Conservation (phyloP, 345 rosid species). For the Theobroma cacao region DNA sequence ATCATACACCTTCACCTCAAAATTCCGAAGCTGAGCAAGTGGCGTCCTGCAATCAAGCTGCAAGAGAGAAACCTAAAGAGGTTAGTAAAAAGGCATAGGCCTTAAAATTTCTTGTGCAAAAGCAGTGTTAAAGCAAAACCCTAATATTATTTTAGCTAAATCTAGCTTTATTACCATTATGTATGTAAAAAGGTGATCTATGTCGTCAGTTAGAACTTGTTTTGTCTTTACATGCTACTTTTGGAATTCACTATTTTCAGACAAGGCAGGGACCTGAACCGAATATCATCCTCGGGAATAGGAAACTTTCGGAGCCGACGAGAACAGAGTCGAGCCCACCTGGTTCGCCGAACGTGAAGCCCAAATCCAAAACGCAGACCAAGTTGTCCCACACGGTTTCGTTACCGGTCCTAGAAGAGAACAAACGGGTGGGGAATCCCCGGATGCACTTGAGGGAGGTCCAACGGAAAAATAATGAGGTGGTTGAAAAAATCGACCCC, state of each 20-base stretch:
- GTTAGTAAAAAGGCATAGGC: neutral
- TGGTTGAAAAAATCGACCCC: constrained; percentile 30
- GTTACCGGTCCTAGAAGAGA: neutral
- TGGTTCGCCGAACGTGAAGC: constrained; percentile 28
- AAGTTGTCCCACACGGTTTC: constrained; percentile 13
- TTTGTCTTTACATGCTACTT: neutral
- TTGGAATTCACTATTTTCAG: constrained; percentile 22
- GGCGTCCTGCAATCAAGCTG: neutral
- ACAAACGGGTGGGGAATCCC: neutral
- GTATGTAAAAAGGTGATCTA: constrained; percentile 16
- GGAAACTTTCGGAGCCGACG: constrained; percentile 18
- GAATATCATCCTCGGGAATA: constrained; percentile 24
- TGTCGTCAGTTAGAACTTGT: constrained; percentile 3
- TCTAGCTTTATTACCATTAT: neutral
- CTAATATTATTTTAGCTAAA: neutral
- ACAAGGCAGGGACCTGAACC: constrained; percentile 18
- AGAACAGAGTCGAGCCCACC: constrained; percentile 28
- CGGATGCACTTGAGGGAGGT: neutral
- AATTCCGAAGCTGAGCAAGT: neutral
- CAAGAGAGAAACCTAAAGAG: neutral
- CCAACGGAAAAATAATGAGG: neutral
- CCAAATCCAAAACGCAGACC: constrained; percentile 8
- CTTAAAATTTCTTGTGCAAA: too few species aligned
- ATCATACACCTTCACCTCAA: neutral
- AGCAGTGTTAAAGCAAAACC: neutral